A percentile compares a stretch with the other conserved stretches of the same genome.
Evolutionary conservation across 225 moss, liverwort and hornwort species (phyloP).

Genomic region (Pleurozium schreberi): DNA sequence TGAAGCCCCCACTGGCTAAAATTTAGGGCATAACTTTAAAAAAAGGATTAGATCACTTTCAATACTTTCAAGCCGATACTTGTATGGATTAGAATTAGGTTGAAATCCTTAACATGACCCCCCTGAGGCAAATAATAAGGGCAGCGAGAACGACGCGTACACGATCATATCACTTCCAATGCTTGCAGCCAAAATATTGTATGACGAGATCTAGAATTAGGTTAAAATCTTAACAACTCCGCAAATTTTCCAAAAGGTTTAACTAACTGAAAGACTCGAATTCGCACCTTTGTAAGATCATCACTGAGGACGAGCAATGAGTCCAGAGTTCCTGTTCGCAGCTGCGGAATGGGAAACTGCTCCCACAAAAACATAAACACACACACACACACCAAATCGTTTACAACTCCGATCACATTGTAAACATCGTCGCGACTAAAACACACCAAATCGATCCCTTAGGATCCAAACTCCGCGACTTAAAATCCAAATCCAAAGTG

Average conservation of each 20-base stretch:
- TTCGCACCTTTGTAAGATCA: slow-evolving; percentile 71
- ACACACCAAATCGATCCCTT: background rate
- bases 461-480: background rate
- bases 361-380: background rate
- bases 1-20: background rate
- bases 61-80: background rate
- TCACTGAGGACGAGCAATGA: slow-evolving; percentile 88
- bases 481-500: background rate
- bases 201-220: background rate
- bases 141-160: background rate
- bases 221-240: background rate
- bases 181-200: background rate
- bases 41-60: background rate
- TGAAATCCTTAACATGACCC: background rate
- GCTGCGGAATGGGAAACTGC: slow-evolving; percentile 94
- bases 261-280: background rate
- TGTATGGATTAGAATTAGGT: background rate
- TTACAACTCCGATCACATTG: background rate
- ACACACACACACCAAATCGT: background rate
- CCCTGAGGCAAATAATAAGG: background rate
- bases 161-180: background rate
- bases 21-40: background rate
- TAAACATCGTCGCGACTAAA: background rate
- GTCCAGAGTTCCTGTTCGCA: slow-evolving; percentile 89
- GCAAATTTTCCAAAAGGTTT: background rate